phyloP scores from a whole-genome alignment of 2,329 filamentous ascomycete species.

The Trichophyton schoenleinii region DNA sequence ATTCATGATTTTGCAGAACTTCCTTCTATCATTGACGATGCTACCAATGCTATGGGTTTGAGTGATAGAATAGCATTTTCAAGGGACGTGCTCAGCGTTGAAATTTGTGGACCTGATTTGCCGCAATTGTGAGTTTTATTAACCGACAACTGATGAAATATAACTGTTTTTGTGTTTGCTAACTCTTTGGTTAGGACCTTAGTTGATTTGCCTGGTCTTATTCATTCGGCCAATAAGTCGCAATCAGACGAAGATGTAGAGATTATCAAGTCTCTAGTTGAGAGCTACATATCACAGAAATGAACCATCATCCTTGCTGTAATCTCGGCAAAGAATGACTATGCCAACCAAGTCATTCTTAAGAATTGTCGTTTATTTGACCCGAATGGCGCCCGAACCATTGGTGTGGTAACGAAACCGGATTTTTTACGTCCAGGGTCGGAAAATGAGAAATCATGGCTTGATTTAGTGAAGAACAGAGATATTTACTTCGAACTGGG shows the following conservation, averaged over 20 bases:
- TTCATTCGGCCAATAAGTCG: constrained; percentile 5
- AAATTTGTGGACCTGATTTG: constrained; percentile 10
- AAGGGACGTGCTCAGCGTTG: constrained; percentile 8
- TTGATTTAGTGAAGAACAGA: constrained; percentile 18
- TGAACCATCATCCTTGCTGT: constrained; percentile 49
- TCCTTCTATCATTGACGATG: constrained; percentile 7
- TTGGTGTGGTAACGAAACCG: constrained; percentile 26
- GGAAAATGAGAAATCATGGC: constrained; percentile 16
- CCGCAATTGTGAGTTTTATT: constrained; percentile 5
- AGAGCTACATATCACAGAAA: constrained; percentile 41
- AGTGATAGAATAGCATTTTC: constrained; percentile 4
- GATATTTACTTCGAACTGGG: constrained; percentile 18
- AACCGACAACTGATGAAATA: neutral
- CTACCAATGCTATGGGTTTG: constrained; percentile 10
- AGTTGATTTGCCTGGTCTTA: constrained; percentile 9
- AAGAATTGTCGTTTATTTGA: constrained; percentile 22
- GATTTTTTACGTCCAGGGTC: constrained; percentile 18
- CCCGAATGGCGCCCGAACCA: constrained; percentile 17
- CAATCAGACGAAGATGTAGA: constrained; percentile 15
- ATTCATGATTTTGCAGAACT: constrained; percentile 4
- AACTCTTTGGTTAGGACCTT: neutral
- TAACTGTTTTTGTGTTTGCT: neutral
- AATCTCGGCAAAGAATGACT: constrained; percentile 38
- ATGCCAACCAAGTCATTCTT: constrained; percentile 47
- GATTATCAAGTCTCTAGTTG: constrained; percentile 10